Evolutionary conservation across 805 yeast species (phyloP).

Genomic region (Wickerhamiella azyma): DNA sequence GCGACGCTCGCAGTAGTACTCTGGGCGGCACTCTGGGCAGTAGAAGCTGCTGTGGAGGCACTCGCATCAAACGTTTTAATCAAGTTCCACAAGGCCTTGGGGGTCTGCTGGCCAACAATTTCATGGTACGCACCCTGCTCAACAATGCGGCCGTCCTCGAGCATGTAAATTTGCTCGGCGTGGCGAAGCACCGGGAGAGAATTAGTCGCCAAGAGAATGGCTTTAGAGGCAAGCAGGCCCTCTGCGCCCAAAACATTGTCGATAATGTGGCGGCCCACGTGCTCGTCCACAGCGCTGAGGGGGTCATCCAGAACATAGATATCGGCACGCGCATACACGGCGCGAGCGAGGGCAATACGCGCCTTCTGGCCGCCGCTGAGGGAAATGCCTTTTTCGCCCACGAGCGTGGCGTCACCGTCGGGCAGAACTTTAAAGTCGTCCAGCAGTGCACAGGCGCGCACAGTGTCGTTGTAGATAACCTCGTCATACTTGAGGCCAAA

Average conservation of each 20-base stretch:
- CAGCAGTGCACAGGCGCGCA: slow-evolving; percentile 52
- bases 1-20: not conserved
- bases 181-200: slow-evolving; percentile 66
- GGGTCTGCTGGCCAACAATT: slow-evolving; percentile 10
- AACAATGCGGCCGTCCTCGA: slow-evolving; percentile 36
- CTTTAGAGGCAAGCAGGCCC: slow-evolving; percentile 62
- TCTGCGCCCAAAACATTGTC: slow-evolving; percentile 62
- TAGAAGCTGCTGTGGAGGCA: not conserved
- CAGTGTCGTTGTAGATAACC: slow-evolving; percentile 37
- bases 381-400: slow-evolving; percentile 78
- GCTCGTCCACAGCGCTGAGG: slow-evolving; percentile 73
- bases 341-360: slow-evolving; percentile 63
- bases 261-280: slow-evolving; percentile 72
- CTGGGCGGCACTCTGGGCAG: not conserved
- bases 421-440: slow-evolving; percentile 54
- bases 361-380: slow-evolving; percentile 88
- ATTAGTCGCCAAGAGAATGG: slow-evolving; percentile 75
- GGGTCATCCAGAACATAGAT: slow-evolving; percentile 66
- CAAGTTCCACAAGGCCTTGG: not conserved
- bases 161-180: slow-evolving; percentile 56
- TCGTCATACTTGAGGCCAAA: slow-evolving; percentile 49
- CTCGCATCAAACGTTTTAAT: not conserved
- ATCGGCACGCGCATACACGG: slow-evolving; percentile 57
- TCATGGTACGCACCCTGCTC: slow-evolving; percentile 26
- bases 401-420: slow-evolving; percentile 65